phyloP scores from a whole-genome alignment of 768 basidiomycete species.

The Russula virescens region DNA sequence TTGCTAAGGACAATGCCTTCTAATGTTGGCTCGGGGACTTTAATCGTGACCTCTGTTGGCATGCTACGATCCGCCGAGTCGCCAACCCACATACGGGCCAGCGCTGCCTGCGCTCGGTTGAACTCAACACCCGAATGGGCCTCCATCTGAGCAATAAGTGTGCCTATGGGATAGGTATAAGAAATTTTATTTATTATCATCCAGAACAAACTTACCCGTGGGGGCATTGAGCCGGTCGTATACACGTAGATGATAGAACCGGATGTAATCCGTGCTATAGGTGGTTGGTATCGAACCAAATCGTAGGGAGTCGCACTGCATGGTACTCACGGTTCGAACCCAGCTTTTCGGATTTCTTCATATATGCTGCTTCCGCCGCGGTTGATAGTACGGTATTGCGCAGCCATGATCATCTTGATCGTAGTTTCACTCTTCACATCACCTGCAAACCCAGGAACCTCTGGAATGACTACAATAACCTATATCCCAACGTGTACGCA shows the following conservation, averaged over 20 bases:
- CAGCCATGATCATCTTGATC: constrained; percentile 81
- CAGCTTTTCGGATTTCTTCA: constrained; percentile 69
- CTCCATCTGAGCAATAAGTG: constrained; percentile 66
- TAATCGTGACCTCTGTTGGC: constrained; percentile 53
- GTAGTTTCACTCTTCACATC: constrained; percentile 62
- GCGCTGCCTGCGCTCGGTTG: constrained; percentile 81
- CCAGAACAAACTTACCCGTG: constrained; percentile 37
- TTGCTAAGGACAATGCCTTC: constrained; percentile 48
- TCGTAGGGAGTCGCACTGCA: background rate
- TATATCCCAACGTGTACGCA: constrained; percentile 28
- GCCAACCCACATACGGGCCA: constrained; percentile 71
- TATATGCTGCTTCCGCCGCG: constrained; percentile 85
- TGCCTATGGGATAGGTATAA: constrained; percentile 26
- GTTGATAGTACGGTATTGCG: constrained; percentile 84
- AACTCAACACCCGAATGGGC: constrained; percentile 69
- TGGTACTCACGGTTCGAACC: constrained; percentile 65
- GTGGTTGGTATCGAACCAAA: background rate
- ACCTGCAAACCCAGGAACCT: constrained; percentile 87
- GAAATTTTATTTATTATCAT: background rate
- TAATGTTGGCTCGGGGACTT: constrained; percentile 44
- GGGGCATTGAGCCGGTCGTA: constrained; percentile 91
- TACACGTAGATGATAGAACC: constrained; percentile 86
- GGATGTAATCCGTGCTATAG: constrained; percentile 71
- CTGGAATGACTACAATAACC: constrained; percentile 86
- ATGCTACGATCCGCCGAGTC: constrained; percentile 31